These are phyloP conservation scores for Geotrichum siamense DNA, from an alignment of 1,139 yeast species.

Conservation along the genomic window DNA sequence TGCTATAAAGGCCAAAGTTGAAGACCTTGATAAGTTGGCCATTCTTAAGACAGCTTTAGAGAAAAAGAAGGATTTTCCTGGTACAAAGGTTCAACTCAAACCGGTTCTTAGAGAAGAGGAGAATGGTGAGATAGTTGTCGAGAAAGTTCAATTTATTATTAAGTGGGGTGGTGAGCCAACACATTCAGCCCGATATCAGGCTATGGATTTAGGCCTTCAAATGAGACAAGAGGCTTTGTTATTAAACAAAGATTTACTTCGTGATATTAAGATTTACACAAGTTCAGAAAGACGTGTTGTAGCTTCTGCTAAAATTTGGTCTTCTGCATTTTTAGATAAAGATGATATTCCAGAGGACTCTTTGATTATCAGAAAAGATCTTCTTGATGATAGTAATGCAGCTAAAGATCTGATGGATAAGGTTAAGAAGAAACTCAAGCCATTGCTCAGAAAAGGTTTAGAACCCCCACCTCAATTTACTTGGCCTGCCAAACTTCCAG, in stretches of 20 bases:
- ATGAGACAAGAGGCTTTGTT: slow-evolving; percentile 85
- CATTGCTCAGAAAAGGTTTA: slow-evolving; percentile 86
- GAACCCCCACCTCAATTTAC: slow-evolving; percentile 99
- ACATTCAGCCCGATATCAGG: slow-evolving; percentile 93
- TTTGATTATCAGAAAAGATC: slow-evolving; percentile 76
- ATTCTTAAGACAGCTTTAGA: slow-evolving; percentile 79
- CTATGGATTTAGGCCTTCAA: slow-evolving; percentile 92
- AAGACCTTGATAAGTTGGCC: slow-evolving; percentile 67
- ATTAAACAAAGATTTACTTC: slow-evolving; percentile 74
- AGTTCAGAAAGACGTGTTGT: slow-evolving; percentile 93
- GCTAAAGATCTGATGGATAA: slow-evolving; percentile 97
- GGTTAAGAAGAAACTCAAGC: slow-evolving; percentile 93
- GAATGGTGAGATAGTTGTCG: slow-evolving; percentile 42
- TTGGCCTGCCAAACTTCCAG: slow-evolving; percentile 98
- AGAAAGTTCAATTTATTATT: slow-evolving; percentile 88
- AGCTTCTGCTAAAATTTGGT: slow-evolving; percentile 84
- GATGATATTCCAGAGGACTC: slow-evolving; percentile 72
- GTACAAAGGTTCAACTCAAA: slow-evolving; percentile 92
- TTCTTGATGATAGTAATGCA: slow-evolving; percentile 94
- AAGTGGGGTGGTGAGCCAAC: slow-evolving; percentile 99
- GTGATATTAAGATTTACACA: slow-evolving; percentile 79
- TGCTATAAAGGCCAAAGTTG: slow-evolving; percentile 72
- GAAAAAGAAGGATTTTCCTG: slow-evolving; percentile 85
- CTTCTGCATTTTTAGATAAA: slow-evolving; percentile 70
- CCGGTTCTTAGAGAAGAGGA: slow-evolving; percentile 60